Percentiles rank a stretch among this genome's conserved stretches.
Evolutionary conservation across 805 yeast genomes (phyloP).

Genomic region (Ogataea nakhonphanomensis): DNA sequence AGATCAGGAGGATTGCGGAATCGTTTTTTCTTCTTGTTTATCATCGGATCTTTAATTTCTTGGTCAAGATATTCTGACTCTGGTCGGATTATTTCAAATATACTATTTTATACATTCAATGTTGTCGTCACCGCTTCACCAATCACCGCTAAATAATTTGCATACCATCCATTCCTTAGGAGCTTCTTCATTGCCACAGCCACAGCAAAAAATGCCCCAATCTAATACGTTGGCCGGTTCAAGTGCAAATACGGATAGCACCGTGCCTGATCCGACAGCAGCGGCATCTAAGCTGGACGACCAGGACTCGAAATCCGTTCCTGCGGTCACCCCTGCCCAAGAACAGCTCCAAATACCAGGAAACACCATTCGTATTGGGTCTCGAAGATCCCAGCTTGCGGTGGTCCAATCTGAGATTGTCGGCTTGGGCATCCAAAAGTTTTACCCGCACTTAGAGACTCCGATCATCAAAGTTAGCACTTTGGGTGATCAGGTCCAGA

Average conservation of each 20-base stretch:
- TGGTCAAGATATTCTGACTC: neutral
- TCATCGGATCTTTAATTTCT: neutral
- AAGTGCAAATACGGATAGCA: neutral
- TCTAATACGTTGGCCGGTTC: slow-evolving; percentile 1
- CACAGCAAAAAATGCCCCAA: slow-evolving; percentile 7
- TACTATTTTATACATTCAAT: slow-evolving; percentile 8
- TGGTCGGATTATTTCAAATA: neutral
- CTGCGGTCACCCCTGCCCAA: slow-evolving; percentile 15
- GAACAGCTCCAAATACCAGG: slow-evolving; percentile 16
- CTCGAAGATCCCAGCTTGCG: slow-evolving; percentile 85
- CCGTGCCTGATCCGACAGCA: slow-evolving; percentile 1
- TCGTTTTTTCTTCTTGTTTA: neutral
- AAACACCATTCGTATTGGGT: slow-evolving; percentile 57
- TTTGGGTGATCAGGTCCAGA: slow-evolving; percentile 84
- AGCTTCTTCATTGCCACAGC: slow-evolving; percentile 6
- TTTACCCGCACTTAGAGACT: slow-evolving; percentile 63
- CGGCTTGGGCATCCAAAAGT: slow-evolving; percentile 50
- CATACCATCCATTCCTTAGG: slow-evolving; percentile 19
- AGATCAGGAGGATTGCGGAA: neutral
- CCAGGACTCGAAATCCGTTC: slow-evolving; percentile 4
- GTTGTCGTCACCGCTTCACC: slow-evolving; percentile 23
- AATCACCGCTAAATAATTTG: slow-evolving; percentile 15
- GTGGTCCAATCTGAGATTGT: slow-evolving; percentile 81
- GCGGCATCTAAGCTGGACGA: neutral
- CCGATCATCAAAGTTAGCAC: slow-evolving; percentile 79